These are phyloP conservation scores for Geotrichum candidum DNA, from an alignment of 1,139 yeast species.

Conservation along the genomic window DNA sequence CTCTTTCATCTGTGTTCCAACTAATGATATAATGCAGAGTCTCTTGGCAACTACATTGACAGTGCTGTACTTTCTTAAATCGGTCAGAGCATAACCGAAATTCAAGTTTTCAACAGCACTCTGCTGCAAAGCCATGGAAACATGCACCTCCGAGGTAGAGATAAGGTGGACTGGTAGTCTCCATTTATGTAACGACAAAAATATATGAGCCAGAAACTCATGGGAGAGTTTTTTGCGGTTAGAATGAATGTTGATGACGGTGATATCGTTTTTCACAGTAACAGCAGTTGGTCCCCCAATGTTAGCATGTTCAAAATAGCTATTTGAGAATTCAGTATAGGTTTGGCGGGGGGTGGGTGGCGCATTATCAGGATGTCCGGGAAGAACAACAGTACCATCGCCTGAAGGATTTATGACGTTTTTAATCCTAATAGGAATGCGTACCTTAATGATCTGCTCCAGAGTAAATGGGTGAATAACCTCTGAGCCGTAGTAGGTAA, in stretches of 20 bases:
- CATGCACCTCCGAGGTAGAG: constrained; percentile 95
- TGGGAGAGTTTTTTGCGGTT: constrained; percentile 89
- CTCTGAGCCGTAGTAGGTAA: constrained; percentile 95
- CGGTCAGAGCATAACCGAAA: constrained; percentile 59
- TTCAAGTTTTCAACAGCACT: constrained; percentile 60
- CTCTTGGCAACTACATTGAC: constrained; percentile 75
- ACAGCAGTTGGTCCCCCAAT: constrained; percentile 94
- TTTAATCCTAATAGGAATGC: constrained; percentile 92
- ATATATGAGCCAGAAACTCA: constrained; percentile 89
- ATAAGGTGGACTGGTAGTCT: constrained; percentile 89
- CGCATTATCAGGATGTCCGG: constrained; percentile 42
- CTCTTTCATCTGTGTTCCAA: constrained; percentile 96
- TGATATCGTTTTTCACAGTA: constrained; percentile 88
- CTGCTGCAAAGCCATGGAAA: constrained; percentile 77
- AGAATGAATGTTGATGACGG: constrained; percentile 87
- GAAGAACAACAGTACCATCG: constrained; percentile 86
- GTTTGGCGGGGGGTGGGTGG: background rate
- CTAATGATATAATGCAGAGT: constrained; percentile 87
- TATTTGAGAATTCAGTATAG: background rate
- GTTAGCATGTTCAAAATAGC: constrained; percentile 38
- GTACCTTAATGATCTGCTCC: constrained; percentile 97
- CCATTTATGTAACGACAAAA: constrained; percentile 77
- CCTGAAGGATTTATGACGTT: constrained; percentile 92
- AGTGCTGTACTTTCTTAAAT: constrained; percentile 71
- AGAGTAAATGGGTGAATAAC: constrained; percentile 98